Percentiles rank a stretch among this genome's conserved stretches.
Conservation (phyloP, 116 monocot species). For the Thalassia testudinum region DNA sequence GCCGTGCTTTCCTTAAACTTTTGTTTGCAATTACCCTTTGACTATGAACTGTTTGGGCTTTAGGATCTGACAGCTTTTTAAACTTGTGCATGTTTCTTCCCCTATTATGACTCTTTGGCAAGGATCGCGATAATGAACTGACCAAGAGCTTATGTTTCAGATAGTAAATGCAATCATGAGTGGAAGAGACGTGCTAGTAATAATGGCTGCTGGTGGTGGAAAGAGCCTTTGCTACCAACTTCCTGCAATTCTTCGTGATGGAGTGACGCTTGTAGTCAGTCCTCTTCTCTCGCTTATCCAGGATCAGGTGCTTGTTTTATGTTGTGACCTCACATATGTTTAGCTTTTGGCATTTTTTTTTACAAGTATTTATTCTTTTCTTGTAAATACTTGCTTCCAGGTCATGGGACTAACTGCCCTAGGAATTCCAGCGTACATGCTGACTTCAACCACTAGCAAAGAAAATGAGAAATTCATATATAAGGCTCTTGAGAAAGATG, state of each 20-base stretch:
- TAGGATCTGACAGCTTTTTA: no score
- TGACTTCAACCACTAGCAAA: constrained; percentile 85
- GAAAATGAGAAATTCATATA: constrained; percentile 86
- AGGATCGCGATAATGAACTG: no score
- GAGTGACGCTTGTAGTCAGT: constrained; percentile 84
- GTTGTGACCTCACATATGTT: neutral
- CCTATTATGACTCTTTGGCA: no score
- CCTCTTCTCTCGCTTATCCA: constrained; percentile 96
- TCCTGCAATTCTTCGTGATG: constrained; percentile 78
- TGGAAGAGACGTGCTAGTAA: constrained; percentile 92
- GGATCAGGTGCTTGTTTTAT: constrained; percentile 59
- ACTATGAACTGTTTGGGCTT: no score
- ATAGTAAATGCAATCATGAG: constrained; percentile 98
- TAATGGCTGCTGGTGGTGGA: constrained; percentile 99
- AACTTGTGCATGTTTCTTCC: no score
- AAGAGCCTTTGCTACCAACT: constrained; percentile 99
- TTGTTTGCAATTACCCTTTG: no score
- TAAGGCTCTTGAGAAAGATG: constrained; percentile 86
- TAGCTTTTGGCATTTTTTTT: neutral
- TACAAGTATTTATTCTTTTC: neutral
- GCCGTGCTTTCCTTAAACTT: no score
- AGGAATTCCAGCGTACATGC: constrained; percentile 77
- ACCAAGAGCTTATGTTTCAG: constrained; percentile 20
- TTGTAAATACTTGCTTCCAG: constrained; percentile 16
- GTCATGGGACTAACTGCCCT: constrained; percentile 89